These are phyloP conservation scores for Mortierella sp. DNA, from an alignment of 371 early-diverging fungal genomes.

Conservation along the genomic window DNA sequence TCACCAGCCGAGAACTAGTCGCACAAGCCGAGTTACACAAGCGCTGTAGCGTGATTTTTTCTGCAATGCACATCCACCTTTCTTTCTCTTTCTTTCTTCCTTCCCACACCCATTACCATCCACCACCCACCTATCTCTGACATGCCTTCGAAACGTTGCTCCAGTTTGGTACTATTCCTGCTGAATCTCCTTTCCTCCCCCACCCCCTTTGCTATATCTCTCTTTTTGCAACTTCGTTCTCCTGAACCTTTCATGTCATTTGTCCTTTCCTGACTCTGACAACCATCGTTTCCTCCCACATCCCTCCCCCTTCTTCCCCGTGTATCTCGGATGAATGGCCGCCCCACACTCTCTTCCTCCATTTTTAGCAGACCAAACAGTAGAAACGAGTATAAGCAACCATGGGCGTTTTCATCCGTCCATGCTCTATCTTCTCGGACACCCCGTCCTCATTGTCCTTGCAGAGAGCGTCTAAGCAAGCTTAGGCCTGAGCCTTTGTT, in stretches of 20 bases:
- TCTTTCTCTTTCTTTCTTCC: too few species aligned
- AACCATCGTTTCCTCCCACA: neutral
- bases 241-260: constrained; percentile 10
- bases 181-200: constrained; percentile 6
- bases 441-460: too few species aligned
- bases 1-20: too few species aligned
- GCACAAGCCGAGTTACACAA: too few species aligned
- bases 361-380: neutral
- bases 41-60: too few species aligned
- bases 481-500: too few species aligned
- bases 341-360: neutral
- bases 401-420: neutral
- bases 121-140: too few species aligned
- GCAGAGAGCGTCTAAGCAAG: too few species aligned
- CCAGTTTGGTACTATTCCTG: neutral
- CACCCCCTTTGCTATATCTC: neutral
- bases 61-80: too few species aligned
- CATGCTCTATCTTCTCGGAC: too few species aligned
- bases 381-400: neutral
- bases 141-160: too few species aligned
- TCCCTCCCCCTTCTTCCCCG: constrained; percentile 19
- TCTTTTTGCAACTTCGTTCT: neutral
- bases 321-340: constrained; percentile 8
- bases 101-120: too few species aligned
- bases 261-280: constrained; percentile 1